phyloP scores from a whole-genome alignment of 139 green algal genomes.

The Zygnema cylindricum region DNA sequence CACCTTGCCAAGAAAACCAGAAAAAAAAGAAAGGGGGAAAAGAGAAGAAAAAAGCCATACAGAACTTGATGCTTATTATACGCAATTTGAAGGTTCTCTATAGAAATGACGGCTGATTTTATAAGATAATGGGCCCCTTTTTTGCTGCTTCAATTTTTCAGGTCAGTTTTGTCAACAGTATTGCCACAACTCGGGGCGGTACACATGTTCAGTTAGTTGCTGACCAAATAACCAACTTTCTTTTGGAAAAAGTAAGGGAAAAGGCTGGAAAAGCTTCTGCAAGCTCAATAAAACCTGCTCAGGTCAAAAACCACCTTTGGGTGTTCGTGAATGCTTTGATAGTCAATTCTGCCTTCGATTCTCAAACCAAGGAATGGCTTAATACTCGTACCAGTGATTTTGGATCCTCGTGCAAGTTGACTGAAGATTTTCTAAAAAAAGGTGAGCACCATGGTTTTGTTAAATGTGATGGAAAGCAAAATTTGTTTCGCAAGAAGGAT shows the following conservation, averaged over 20 bases:
- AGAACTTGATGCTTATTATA: too few species aligned
- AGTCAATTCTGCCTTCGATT: slow-evolving; percentile 98
- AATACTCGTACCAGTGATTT: slow-evolving; percentile 85
- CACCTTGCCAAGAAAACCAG: too few species aligned
- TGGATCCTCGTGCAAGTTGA: slow-evolving; percentile 91
- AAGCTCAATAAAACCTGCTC: slow-evolving; percentile 70
- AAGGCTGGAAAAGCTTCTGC: slow-evolving; percentile 74
- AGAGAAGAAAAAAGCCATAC: too few species aligned
- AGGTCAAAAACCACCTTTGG: slow-evolving; percentile 97
- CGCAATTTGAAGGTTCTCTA: too few species aligned
- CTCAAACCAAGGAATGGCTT: slow-evolving; percentile 97
- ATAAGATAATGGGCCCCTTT: background rate
- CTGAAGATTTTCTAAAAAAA: slow-evolving; percentile 86
- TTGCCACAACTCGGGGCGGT: slow-evolving; percentile 94
- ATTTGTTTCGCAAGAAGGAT: too few species aligned
- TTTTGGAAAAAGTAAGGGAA: slow-evolving; percentile 72
- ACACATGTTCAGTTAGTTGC: slow-evolving; percentile 95
- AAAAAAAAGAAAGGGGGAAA: too few species aligned
- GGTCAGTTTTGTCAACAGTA: slow-evolving; percentile 97
- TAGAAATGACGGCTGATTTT: background rate
- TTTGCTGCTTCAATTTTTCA: too few species aligned
- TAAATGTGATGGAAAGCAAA: too few species aligned
- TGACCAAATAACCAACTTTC: slow-evolving; percentile 77
- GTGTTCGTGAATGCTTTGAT: slow-evolving; percentile 97
- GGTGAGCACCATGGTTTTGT: slow-evolving; percentile 15